Evolutionary conservation across 2,329 filamentous ascomycete genomes (phyloP).

Genomic region (Diaporthe humulicola): DNA sequence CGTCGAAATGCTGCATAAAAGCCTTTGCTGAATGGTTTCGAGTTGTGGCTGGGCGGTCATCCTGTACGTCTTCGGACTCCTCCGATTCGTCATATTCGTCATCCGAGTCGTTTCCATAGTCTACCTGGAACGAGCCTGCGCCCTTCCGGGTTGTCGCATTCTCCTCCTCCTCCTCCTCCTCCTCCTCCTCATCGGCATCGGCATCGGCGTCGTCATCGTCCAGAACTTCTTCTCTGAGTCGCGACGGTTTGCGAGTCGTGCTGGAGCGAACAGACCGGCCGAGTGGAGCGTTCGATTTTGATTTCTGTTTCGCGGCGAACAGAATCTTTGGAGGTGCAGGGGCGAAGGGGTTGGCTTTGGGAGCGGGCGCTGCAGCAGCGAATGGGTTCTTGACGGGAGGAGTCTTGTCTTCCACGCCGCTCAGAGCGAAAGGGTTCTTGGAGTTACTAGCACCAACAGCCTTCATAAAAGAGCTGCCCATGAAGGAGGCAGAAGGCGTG

Average conservation of each 20-base stretch:
- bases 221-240: conserved; percentile 61
- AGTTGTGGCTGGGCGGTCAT: conserved; percentile 47
- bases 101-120: conserved; percentile 55
- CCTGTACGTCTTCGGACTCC: conserved; percentile 54
- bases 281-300: conserved; percentile 57
- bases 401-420: conserved; percentile 33
- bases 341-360: conserved; percentile 36
- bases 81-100: conserved; percentile 53
- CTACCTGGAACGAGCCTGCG: conserved; percentile 49
- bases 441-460: conserved; percentile 43
- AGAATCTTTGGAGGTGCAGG: conserved; percentile 51
- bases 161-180: conserved; percentile 55
- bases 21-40: conserved; percentile 48
- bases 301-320: conserved; percentile 51
- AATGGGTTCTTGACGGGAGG: conserved; percentile 38
- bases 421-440: conserved; percentile 37
- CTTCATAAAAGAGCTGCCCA: conserved; percentile 67
- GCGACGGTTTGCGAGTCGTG: conserved; percentile 60
- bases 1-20: conserved; percentile 45
- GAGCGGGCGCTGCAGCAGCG: conserved; percentile 17
- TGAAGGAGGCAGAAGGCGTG: conserved; percentile 66
- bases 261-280: conserved; percentile 61
- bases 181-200: conserved; percentile 48
- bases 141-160: conserved; percentile 47
- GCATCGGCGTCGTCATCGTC: conserved; percentile 47